Percentiles rank a stretch among this genome's conserved stretches.
Conservation (phyloP, 2,329 filamentous ascomycete genomes). For the Epichloe coenophiala region DNA sequence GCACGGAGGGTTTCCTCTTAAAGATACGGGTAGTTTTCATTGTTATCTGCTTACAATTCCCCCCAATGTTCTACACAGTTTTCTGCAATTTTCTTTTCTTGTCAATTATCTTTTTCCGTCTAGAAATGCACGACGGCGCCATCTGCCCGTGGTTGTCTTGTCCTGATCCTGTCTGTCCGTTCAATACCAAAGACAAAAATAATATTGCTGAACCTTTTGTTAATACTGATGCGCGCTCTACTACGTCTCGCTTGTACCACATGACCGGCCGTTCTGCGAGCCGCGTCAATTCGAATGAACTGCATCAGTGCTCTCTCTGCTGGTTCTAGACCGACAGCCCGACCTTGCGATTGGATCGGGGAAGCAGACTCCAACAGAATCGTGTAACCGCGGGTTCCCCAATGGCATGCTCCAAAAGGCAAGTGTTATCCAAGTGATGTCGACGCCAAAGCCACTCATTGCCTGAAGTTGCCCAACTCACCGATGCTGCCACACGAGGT, state of each 20-base stretch:
- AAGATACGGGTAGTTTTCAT: not conserved
- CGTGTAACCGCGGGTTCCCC: not conserved
- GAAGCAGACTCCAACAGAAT: not conserved
- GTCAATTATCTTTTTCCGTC: not conserved
- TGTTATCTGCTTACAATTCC: not conserved
- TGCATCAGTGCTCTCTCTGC: not conserved
- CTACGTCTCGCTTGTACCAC: not conserved
- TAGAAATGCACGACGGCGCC: conserved; percentile 1
- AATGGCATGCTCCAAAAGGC: not conserved
- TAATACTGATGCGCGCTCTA: not conserved
- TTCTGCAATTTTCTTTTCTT: not conserved
- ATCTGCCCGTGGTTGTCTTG: not conserved
- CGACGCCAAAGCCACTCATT: not conserved
- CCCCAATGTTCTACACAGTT: not conserved
- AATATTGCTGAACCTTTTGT: not conserved
- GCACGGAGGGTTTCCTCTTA: not conserved
- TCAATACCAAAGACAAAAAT: not conserved
- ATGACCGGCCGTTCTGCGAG: not conserved
- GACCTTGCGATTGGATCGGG: not conserved
- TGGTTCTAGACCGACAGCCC: not conserved
- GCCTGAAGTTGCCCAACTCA: conserved; percentile 1
- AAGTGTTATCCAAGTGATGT: not conserved
- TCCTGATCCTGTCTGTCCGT: not conserved
- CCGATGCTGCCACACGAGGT: not conserved
- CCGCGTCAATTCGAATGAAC: not conserved